These are phyloP conservation scores for Scleromitrula shiraiana DNA, from an alignment of 2,329 filamentous ascomycete genomes.

Conservation along the genomic window DNA sequence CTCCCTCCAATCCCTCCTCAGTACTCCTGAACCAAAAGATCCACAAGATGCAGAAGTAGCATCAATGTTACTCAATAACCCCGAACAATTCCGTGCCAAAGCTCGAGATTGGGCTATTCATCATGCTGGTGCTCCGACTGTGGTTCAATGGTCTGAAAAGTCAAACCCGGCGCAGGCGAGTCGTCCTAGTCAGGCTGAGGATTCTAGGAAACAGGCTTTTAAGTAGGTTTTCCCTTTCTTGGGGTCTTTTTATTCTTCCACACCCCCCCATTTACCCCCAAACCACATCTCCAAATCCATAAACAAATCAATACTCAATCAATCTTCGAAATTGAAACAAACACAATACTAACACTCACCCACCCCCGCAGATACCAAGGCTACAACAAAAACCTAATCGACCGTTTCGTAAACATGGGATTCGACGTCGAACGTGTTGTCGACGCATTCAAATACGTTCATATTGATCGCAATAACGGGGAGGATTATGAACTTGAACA, in stretches of 20 bases:
- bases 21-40: slow-evolving; percentile 89
- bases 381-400: slow-evolving; percentile 76
- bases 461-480: slow-evolving; percentile 70
- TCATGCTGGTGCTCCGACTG: slow-evolving; percentile 67
- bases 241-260: not conserved
- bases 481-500: slow-evolving; percentile 82
- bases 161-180: slow-evolving; percentile 19
- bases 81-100: slow-evolving; percentile 68
- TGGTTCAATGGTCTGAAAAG: slow-evolving; percentile 40
- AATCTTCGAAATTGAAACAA: too few relatives aligned
- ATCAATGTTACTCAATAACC: slow-evolving; percentile 74
- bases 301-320: too few relatives aligned
- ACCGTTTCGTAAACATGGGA: slow-evolving; percentile 83
- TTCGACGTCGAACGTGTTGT: slow-evolving; percentile 86
- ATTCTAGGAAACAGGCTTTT: slow-evolving; percentile 17
- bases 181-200: slow-evolving; percentile 24
- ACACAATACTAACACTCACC: too few relatives aligned
- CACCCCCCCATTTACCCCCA: too few relatives aligned
- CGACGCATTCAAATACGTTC: slow-evolving; percentile 70
- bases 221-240: slow-evolving; percentile 15
- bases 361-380: slow-evolving; percentile 83
- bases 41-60: slow-evolving; percentile 96
- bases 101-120: slow-evolving; percentile 87
- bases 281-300: not conserved
- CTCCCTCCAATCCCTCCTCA: slow-evolving; percentile 86